Percentiles rank a stretch among this genome's conserved stretches.
Conservation (phyloP, 225 moss, liverwort and hornwort species). For the Ulota crispa region DNA sequence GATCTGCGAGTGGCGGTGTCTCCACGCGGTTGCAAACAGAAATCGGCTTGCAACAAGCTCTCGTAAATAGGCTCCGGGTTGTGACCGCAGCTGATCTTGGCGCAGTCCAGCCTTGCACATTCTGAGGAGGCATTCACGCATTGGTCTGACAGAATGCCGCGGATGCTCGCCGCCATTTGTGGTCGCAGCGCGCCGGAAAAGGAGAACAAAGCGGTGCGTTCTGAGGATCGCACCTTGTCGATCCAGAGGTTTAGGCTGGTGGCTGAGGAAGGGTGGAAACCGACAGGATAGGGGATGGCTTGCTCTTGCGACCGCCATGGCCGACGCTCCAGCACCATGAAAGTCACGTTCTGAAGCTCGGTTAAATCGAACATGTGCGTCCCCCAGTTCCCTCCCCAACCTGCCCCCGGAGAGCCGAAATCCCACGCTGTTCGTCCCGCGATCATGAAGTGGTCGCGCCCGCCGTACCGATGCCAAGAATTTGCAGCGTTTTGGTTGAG, state of each 20-base stretch:
- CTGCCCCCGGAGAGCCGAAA: constrained; percentile 24
- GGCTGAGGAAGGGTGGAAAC: constrained; percentile 64
- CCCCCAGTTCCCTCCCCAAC: neutral
- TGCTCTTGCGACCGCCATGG: constrained; percentile 47
- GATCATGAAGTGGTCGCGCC: constrained; percentile 66
- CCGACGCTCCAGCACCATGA: constrained; percentile 59
- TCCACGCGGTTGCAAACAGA: constrained; percentile 70
- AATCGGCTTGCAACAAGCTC: constrained; percentile 49
- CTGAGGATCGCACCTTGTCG: constrained; percentile 18
- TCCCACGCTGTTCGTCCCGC: constrained; percentile 76
- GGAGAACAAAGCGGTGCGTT: constrained; percentile 31
- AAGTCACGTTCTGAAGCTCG: constrained; percentile 46
- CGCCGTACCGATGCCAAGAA: constrained; percentile 47
- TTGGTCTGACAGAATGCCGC: constrained; percentile 46
- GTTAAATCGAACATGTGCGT: constrained; percentile 14
- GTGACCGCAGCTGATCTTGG: constrained; percentile 57
- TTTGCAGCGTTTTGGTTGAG: constrained; percentile 36
- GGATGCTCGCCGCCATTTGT: constrained; percentile 26
- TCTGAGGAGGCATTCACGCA: constrained; percentile 39
- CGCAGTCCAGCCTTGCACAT: constrained; percentile 61
- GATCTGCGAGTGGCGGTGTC: constrained; percentile 66
- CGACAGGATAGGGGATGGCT: constrained; percentile 66
- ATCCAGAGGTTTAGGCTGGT: constrained; percentile 37
- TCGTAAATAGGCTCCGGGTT: constrained; percentile 57
- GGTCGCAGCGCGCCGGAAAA: constrained; percentile 62